These are phyloP conservation scores for Deuterostichococcus epilithicus DNA, from an alignment of 139 green algal genomes.

Conservation along the genomic window DNA sequence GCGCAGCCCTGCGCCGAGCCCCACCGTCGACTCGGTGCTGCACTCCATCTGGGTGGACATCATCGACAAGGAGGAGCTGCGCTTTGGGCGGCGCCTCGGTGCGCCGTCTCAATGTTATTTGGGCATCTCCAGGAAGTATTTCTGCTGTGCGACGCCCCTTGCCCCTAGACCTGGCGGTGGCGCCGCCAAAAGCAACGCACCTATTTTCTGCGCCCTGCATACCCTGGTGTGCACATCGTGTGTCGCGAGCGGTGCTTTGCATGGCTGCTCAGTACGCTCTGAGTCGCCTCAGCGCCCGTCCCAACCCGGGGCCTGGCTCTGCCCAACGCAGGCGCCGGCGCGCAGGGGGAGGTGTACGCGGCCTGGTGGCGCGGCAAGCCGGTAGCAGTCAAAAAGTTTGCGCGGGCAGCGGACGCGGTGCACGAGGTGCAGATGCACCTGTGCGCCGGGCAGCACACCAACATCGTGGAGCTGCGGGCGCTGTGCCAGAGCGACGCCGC, in stretches of 20 bases:
- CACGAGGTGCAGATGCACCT: constrained; percentile 37
- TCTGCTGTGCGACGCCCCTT: too few species aligned
- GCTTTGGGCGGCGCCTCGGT: constrained; percentile 22
- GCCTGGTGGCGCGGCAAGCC: constrained; percentile 33
- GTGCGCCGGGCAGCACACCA: constrained; percentile 35
- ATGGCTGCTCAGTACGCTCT: too few species aligned
- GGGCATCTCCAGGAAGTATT: too few species aligned
- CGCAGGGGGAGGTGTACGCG: constrained; percentile 37
- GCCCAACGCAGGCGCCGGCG: constrained; percentile 4
- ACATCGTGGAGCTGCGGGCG: constrained; percentile 32
- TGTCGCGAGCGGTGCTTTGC: too few species aligned
- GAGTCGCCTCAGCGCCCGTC: too few species aligned
- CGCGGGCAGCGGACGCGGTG: constrained; percentile 1
- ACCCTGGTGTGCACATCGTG: too few species aligned
- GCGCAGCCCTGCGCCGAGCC: too few species aligned
- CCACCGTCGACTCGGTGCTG: neutral
- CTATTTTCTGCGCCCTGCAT: too few species aligned
- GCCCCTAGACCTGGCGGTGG: too few species aligned
- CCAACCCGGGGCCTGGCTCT: too few species aligned
- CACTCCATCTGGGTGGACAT: constrained; percentile 18
- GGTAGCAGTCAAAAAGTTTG: constrained; percentile 35
- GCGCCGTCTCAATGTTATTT: too few species aligned
- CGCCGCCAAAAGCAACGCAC: too few species aligned
- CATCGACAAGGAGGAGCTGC: constrained; percentile 26
- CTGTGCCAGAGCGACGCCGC: constrained; percentile 19